These are phyloP conservation scores for Cadophora sp. DNA, from an alignment of 2,329 filamentous ascomycete species.

Conservation along the genomic window DNA sequence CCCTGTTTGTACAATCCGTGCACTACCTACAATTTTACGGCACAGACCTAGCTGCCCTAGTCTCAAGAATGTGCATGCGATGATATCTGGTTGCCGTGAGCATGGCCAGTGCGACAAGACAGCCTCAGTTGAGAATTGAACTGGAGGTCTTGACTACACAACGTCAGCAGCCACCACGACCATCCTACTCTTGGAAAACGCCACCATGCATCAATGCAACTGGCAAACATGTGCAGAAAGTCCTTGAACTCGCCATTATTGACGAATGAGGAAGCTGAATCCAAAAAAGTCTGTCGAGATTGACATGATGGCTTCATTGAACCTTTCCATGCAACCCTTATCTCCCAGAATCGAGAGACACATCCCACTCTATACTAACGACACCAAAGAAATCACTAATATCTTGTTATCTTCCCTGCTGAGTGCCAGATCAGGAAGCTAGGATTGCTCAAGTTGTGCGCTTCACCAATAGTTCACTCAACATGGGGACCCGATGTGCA, in stretches of 20 bases:
- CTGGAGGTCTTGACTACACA: background rate
- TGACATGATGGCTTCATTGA: background rate
- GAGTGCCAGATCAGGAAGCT: background rate
- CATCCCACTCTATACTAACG: background rate
- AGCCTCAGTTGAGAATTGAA: background rate
- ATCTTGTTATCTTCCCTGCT: background rate
- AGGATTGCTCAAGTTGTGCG: background rate
- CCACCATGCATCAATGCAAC: background rate
- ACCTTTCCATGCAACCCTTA: background rate
- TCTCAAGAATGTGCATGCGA: background rate
- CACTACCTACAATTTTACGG: background rate
- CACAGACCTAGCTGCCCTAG: background rate
- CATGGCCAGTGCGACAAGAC: background rate
- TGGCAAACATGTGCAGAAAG: background rate
- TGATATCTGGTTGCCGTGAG: background rate
- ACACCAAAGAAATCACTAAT: no score
- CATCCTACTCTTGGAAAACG: background rate
- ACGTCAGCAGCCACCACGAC: background rate
- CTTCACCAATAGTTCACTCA: background rate
- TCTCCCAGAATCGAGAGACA: background rate
- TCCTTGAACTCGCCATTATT: background rate
- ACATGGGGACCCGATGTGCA: background rate
- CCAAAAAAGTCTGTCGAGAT: background rate
- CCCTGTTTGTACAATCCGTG: background rate
- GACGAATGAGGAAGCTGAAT: background rate